phyloP scores from a whole-genome alignment of 2,329 filamentous ascomycete species.

The Fusarium lyarnte region DNA sequence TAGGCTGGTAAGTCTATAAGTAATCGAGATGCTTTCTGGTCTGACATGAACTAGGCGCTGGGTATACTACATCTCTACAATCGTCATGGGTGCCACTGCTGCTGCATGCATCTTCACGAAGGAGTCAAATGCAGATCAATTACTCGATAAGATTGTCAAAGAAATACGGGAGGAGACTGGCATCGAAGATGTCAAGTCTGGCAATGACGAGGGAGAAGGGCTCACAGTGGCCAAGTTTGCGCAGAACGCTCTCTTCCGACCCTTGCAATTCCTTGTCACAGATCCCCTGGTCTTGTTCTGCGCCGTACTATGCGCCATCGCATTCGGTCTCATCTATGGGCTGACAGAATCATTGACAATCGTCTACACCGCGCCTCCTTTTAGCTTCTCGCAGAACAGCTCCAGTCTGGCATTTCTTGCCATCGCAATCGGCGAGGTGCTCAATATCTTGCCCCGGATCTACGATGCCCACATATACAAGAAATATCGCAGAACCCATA shows the following conservation, averaged over 20 bases:
- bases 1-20: background rate
- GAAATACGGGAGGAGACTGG: background rate
- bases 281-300: conserved; percentile 9
- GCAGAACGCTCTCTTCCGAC: conserved; percentile 1
- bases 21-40: rapidly evolving
- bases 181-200: background rate
- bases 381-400: background rate
- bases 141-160: conserved; percentile 1
- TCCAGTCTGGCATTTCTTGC: conserved; percentile 9
- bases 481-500: conserved; percentile 1
- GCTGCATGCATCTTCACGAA: background rate
- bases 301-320: conserved; percentile 2
- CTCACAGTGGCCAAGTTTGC: background rate
- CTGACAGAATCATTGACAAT: conserved; percentile 12
- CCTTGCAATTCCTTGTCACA: conserved; percentile 2
- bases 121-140: conserved; percentile 7
- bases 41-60: background rate
- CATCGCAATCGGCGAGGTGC: background rate
- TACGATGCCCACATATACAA: conserved; percentile 7
- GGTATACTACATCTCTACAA: conserved; percentile 10
- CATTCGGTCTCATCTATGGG: conserved; percentile 11
- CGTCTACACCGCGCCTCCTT: background rate
- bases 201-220: background rate
- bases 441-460: background rate
- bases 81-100: background rate